A percentile compares a stretch with the other conserved stretches of the same genome.
Evolutionary conservation across 306 rosid genomes (phyloP).

Genomic region (Quercus cerris): DNA sequence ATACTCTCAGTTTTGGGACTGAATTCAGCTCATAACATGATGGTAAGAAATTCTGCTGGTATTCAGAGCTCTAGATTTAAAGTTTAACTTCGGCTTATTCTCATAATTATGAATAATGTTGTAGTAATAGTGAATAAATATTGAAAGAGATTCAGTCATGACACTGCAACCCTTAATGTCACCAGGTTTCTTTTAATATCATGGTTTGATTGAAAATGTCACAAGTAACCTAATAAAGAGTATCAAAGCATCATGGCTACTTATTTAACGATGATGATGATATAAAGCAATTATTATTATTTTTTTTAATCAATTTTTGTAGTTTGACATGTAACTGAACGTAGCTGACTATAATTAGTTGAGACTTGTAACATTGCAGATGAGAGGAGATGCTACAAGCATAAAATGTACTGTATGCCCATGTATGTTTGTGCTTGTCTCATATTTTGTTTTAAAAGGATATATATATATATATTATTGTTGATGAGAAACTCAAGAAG

Average conservation of each 20-base stretch:
- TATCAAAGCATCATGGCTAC: neutral
- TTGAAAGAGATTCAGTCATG: neutral
- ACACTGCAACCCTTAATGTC: neutral
- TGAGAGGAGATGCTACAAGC: neutral
- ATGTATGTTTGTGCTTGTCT: too few relatives aligned
- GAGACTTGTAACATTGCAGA: neutral
- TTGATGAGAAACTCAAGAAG: too few relatives aligned
- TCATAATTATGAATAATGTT: neutral
- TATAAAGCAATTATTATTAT: neutral
- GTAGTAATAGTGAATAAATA: neutral
- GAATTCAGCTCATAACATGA: conserved; percentile 39
- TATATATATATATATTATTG: too few relatives aligned
- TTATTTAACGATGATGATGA: neutral
- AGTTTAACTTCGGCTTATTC: neutral
- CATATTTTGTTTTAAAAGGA: too few relatives aligned
- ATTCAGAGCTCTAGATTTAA: conserved; percentile 7
- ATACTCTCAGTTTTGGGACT: conserved; percentile 74
- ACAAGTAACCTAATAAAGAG: neutral
- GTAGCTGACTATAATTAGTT: too few relatives aligned
- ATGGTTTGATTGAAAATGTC: neutral
- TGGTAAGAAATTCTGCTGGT: conserved; percentile 26
- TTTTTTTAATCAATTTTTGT: neutral
- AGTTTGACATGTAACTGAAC: neutral
- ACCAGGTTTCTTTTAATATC: neutral
- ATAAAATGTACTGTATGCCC: too few relatives aligned